Evolutionary conservation across 2,329 filamentous ascomycete genomes (phyloP), one percentile per base, ranked within the genome.

Genomic region (Sclerotinia minor): DNA sequence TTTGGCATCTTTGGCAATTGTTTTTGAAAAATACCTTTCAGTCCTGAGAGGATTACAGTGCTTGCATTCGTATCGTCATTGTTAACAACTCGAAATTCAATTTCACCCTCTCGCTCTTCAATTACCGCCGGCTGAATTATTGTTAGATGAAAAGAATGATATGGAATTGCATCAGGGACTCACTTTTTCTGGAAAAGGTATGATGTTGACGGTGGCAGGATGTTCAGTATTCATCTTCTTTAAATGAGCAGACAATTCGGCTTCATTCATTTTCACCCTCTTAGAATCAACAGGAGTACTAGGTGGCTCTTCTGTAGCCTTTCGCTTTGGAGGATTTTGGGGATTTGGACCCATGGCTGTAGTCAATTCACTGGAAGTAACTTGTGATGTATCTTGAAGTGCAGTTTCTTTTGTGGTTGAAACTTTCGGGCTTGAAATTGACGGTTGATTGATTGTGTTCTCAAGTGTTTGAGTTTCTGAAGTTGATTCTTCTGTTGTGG

Each of bases 1-100:
- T 98, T 97, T 19, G 95, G 95, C 95, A 99, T 99, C 80, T 98
- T 98, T 0, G 95, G 95, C 7, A 99, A 84, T 77, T 99, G 95
- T 75, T 98, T 98, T 78, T 99, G 95, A 76, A 99, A 98, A 72
- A 99, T 96, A 77, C 94, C 97, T 78, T 98, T 99, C 67, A 99
- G 83, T 19, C 95, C 95, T 0, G 94, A 97, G 69, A 99, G 84
- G 74, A 99, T 96, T 76, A 98, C 96, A 72, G 94, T 89, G 76
- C 92, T 96, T 76, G 97, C 92, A 72, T 90, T 87, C 49, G 89
- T 85, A 75, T 91, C 91, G 77, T 99, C 95, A 77, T 99, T 99
- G 83, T 98, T 98, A 75, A 99, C 95, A 8, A 98, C 95, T 59
- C 94, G 89, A 79, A 98, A 98, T 78, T 98, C 93, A 73, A 99